phyloP scores from a whole-genome alignment of 768 basidiomycete species.

The Lactarius indigo region DNA sequence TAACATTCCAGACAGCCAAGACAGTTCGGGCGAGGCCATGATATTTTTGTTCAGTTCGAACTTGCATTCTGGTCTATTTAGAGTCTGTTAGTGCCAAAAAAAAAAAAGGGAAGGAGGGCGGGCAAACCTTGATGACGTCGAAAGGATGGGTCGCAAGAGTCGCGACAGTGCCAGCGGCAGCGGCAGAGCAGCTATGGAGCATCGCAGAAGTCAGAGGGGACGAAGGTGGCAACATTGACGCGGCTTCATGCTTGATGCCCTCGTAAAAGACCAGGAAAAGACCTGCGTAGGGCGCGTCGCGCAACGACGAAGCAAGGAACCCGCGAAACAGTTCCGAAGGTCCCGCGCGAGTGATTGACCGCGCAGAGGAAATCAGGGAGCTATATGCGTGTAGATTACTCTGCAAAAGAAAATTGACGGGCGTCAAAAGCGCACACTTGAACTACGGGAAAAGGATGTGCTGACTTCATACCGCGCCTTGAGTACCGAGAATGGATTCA shows the following conservation, averaged over 20 bases:
- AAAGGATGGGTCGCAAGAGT: slow-evolving; percentile 89
- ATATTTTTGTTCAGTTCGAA: slow-evolving; percentile 74
- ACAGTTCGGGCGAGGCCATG: slow-evolving; percentile 66
- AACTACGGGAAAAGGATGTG: not conserved
- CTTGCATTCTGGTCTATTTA: slow-evolving; percentile 83
- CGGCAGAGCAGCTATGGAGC: slow-evolving; percentile 65
- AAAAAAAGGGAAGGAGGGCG: not conserved
- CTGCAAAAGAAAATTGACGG: slow-evolving; percentile 35
- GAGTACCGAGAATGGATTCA: slow-evolving; percentile 89
- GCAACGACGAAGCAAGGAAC: slow-evolving; percentile 80
- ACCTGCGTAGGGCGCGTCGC: slow-evolving; percentile 94
- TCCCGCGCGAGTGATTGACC: slow-evolving; percentile 62
- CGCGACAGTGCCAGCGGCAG: slow-evolving; percentile 78
- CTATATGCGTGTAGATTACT: slow-evolving; percentile 75
- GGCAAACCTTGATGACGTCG: slow-evolving; percentile 81
- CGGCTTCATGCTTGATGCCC: slow-evolving; percentile 69
- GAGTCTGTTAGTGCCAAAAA: slow-evolving; percentile 3
- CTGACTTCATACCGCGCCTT: slow-evolving; percentile 90
- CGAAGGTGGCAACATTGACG: slow-evolving; percentile 45
- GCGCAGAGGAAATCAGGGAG: slow-evolving; percentile 55
- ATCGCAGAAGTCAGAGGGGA: slow-evolving; percentile 46
- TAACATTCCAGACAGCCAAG: slow-evolving; percentile 63
- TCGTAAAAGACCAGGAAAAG: slow-evolving; percentile 88
- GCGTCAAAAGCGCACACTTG: not conserved
- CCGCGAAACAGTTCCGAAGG: slow-evolving; percentile 82